These are phyloP conservation scores for Cercospora janseana DNA, from an alignment of 2,329 filamentous ascomycete genomes.

Conservation along the genomic window DNA sequence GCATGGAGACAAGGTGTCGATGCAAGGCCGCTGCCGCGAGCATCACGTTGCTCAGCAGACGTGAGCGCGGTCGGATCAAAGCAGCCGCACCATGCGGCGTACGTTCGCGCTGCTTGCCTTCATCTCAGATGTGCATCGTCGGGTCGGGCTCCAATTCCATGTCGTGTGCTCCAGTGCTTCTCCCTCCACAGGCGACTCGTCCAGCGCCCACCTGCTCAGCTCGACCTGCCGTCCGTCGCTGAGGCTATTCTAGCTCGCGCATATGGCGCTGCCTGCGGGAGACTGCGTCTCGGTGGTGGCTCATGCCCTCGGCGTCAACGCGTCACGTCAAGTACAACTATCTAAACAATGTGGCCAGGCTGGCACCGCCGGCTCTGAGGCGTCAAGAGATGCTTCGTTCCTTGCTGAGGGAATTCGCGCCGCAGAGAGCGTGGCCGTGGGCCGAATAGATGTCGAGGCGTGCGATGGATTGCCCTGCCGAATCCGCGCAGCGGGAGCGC, in stretches of 20 bases:
- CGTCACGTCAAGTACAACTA: slow-evolving; percentile 8
- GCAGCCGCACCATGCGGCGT: too few relatives aligned
- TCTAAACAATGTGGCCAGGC: slow-evolving; percentile 6
- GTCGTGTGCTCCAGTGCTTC: background rate
- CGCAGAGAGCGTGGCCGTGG: background rate
- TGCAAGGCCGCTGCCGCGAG: too few relatives aligned
- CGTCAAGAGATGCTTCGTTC: slow-evolving; percentile 1
- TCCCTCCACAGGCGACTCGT: too few relatives aligned
- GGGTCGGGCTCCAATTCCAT: background rate
- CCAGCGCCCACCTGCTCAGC: background rate
- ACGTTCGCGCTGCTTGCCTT: too few relatives aligned
- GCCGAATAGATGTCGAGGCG: background rate
- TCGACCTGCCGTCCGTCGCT: background rate
- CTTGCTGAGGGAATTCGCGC: background rate
- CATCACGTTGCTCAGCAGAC: too few relatives aligned
- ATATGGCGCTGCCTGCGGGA: background rate
- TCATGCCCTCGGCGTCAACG: background rate
- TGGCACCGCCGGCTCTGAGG: too few relatives aligned
- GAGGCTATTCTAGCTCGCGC: background rate
- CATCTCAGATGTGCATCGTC: too few relatives aligned
- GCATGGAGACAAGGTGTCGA: too few relatives aligned
- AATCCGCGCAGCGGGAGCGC: slow-evolving; percentile 3
- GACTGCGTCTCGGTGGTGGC: background rate
- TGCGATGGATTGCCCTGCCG: slow-evolving; percentile 2
- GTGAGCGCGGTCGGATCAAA: too few relatives aligned